Evolutionary conservation across 2,329 filamentous ascomycete species (phyloP).

Genomic region (Ophiobolus disseminans): DNA sequence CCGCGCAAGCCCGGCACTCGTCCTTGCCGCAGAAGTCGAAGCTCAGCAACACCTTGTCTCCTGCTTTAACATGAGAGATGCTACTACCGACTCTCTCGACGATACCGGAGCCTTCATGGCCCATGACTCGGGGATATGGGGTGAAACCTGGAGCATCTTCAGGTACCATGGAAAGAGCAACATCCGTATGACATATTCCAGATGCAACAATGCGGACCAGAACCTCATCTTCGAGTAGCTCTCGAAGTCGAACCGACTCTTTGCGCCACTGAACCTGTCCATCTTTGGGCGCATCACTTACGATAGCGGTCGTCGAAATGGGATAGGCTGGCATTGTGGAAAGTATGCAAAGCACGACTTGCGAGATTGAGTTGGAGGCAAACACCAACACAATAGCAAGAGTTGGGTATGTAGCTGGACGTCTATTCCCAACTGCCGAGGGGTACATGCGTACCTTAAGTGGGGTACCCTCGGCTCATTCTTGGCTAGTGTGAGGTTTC

Average conservation of each 20-base stretch:
- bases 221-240: constrained; percentile 56
- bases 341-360: not conserved
- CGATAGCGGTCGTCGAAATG: constrained; percentile 44
- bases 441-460: too few species aligned
- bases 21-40: constrained; percentile 57
- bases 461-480: too few species aligned
- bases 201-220: constrained; percentile 62
- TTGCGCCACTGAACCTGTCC: constrained; percentile 50
- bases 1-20: constrained; percentile 57
- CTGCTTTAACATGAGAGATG: constrained; percentile 51
- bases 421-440: too few species aligned
- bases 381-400: too few species aligned
- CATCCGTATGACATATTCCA: constrained; percentile 64
- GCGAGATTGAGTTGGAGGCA: too few species aligned
- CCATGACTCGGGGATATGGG: constrained; percentile 58
- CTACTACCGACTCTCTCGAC: constrained; percentile 55
- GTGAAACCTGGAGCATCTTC: constrained; percentile 36
- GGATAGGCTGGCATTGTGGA: constrained; percentile 9
- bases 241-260: constrained; percentile 46
- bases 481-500: too few species aligned
- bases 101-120: constrained; percentile 63
- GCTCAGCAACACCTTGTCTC: constrained; percentile 58
- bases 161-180: constrained; percentile 54
- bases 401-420: too few species aligned
- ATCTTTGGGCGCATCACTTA: constrained; percentile 46